Evolutionary conservation across 495 filamentous ascomycete genomes (phyloP).

Genomic region (Trichoderma gamsii): DNA sequence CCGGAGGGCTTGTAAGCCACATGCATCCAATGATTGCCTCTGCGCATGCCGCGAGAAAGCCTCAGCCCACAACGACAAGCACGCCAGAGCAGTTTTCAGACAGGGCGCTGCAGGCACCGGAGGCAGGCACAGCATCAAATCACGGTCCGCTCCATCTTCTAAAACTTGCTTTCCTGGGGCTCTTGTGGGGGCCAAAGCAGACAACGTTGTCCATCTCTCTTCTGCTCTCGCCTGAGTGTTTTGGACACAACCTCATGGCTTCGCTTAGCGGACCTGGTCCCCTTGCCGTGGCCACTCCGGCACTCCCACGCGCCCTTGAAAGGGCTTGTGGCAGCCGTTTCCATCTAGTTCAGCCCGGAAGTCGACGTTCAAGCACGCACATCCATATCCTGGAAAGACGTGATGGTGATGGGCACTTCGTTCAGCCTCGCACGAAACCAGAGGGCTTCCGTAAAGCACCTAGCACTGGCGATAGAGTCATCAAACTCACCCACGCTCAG

Average conservation of each 20-base stretch:
- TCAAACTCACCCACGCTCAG: neutral
- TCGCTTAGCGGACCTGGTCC: neutral
- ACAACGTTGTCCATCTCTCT: neutral
- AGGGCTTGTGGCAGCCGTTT: conserved; percentile 5
- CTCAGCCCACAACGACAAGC: neutral
- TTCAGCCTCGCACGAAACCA: conserved; percentile 3
- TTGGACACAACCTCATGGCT: conserved; percentile 1
- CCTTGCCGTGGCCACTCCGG: neutral
- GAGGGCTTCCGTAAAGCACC: neutral
- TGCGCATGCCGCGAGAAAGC: neutral
- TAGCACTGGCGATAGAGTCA: neutral
- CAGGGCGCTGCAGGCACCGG: neutral
- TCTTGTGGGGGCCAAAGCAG: conserved; percentile 7
- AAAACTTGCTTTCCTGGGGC: neutral
- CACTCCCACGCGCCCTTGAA: conserved; percentile 5
- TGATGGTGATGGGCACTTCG: neutral
- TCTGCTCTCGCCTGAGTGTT: neutral
- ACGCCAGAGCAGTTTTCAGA: neutral
- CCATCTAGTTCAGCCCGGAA: neutral
- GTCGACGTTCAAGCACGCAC: neutral
- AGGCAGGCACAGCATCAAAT: conserved; percentile 3
- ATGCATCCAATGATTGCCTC: conserved; percentile 1
- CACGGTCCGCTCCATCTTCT: neutral
- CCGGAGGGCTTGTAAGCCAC: neutral
- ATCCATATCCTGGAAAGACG: neutral